These are phyloP conservation scores for Neurospora sp. DNA, from an alignment of 495 filamentous ascomycete genomes.

Conservation along the genomic window DNA sequence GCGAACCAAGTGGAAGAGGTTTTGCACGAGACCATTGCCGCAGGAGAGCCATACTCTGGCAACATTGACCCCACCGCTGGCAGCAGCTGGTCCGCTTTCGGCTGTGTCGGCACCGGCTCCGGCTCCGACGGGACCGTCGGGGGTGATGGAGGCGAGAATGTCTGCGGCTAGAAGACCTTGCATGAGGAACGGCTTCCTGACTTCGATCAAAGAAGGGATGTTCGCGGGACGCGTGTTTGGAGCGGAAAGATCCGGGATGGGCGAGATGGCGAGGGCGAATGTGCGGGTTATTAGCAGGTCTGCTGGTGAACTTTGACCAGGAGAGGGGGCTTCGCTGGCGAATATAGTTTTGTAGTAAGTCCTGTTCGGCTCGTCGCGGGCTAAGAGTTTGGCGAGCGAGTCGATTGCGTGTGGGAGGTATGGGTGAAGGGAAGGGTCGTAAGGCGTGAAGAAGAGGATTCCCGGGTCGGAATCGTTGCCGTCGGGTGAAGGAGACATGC, in stretches of 20 bases:
- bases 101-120: neutral
- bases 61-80: conserved; percentile 22
- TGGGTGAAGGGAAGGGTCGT: conserved; percentile 69
- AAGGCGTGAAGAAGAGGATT: conserved; percentile 63
- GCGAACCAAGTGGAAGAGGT: conserved; percentile 62
- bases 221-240: conserved; percentile 32
- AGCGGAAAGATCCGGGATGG: conserved; percentile 56
- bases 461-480: conserved; percentile 28
- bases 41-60: conserved; percentile 78
- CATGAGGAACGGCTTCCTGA: conserved; percentile 75
- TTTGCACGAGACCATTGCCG: conserved; percentile 74
- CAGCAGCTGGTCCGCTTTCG: neutral
- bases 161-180: conserved; percentile 89
- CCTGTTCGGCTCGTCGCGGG: conserved; percentile 87
- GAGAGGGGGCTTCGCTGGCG: conserved; percentile 46
- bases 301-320: conserved; percentile 39
- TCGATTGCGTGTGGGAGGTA: conserved; percentile 88
- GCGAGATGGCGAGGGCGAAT: conserved; percentile 79
- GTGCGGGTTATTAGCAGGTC: conserved; percentile 80
- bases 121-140: conserved; percentile 51
- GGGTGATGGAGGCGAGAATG: conserved; percentile 66
- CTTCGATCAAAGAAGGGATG: conserved; percentile 57
- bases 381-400: conserved; percentile 81
- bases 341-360: conserved; percentile 75
- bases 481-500: conserved; percentile 15